Percentiles rank a stretch among this genome's conserved stretches.
phyloP scores from a whole-genome alignment of 495 filamentous ascomycete species.

The Talaromyces thailandensis region DNA sequence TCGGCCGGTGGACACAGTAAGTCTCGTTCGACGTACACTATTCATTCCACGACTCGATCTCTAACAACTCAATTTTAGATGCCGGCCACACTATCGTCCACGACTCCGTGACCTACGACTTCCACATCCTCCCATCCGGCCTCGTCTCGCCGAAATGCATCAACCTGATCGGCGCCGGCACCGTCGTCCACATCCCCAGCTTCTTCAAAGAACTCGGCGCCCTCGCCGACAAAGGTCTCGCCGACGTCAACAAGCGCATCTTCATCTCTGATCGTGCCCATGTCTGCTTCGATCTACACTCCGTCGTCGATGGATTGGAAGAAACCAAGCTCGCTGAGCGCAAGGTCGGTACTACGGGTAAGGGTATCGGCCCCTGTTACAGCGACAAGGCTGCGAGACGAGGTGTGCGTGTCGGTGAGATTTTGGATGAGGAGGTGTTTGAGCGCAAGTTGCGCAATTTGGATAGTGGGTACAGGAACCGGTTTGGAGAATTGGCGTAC shows the following conservation, averaged over 20 bases:
- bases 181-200: slow-evolving; percentile 73
- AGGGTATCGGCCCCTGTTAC: slow-evolving; percentile 74
- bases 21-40: slow-evolving; percentile 8
- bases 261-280: slow-evolving; percentile 77
- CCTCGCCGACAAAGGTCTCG: slow-evolving; percentile 63
- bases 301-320: slow-evolving; percentile 71
- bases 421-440: slow-evolving; percentile 64
- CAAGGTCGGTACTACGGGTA: slow-evolving; percentile 49
- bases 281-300: slow-evolving; percentile 77
- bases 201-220: slow-evolving; percentile 82
- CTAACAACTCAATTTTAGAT: slow-evolving; percentile 12
- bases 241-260: slow-evolving; percentile 54
- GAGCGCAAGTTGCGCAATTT: slow-evolving; percentile 63
- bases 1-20: slow-evolving; percentile 61
- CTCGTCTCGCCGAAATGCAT: slow-evolving; percentile 67
- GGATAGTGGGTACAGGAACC: slow-evolving; percentile 55
- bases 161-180: slow-evolving; percentile 81
- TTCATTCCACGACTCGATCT: not conserved
- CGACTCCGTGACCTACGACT: slow-evolving; percentile 53
- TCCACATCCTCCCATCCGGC: slow-evolving; percentile 60
- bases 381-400: slow-evolving; percentile 69
- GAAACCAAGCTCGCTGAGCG: slow-evolving; percentile 65
- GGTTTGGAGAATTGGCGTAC: slow-evolving; percentile 71
- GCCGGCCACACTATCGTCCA: slow-evolving; percentile 53
- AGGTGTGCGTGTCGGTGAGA: slow-evolving; percentile 66